A percentile compares a stretch with the other conserved stretches of the same genome.
phyloP scores from a whole-genome alignment of 768 basidiomycete genomes.

The Rubroboletus pulcherrimus region DNA sequence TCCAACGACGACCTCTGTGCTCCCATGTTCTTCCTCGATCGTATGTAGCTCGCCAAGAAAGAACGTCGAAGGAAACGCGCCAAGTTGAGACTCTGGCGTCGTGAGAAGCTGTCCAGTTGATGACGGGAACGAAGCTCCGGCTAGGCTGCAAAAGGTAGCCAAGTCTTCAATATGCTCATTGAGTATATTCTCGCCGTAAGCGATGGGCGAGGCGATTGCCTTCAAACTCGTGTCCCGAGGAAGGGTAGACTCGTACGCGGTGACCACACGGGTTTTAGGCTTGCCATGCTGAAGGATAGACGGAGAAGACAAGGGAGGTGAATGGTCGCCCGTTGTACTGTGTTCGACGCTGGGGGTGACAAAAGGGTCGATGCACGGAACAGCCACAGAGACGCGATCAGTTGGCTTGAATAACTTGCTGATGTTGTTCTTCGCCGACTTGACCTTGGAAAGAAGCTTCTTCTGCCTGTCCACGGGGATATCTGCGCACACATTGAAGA shows the following conservation, averaged over 20 bases:
- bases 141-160: background rate
- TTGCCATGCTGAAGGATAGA: background rate
- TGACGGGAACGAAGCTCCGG: background rate
- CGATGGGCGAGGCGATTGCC: background rate
- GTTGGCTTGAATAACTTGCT: constrained; percentile 14
- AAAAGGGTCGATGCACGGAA: background rate
- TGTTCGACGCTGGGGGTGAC: background rate
- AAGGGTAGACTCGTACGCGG: background rate
- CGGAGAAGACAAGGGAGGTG: background rate
- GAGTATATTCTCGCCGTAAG: background rate
- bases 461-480: constrained; percentile 3
- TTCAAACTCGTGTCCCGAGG: background rate
- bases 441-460: constrained; percentile 10
- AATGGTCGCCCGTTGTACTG: background rate
- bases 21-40: constrained; percentile 6
- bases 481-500: background rate
- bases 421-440: constrained; percentile 11
- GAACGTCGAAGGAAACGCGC: background rate
- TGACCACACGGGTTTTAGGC: background rate
- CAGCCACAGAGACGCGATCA: background rate
- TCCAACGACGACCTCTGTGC: background rate
- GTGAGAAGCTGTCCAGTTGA: background rate
- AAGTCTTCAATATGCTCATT: background rate
- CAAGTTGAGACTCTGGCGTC: background rate
- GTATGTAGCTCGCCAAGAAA: background rate